Base-by-base conservation (phyloP, 108 stramenopile genomes). In the Nitzschia inconspicua region DNA sequence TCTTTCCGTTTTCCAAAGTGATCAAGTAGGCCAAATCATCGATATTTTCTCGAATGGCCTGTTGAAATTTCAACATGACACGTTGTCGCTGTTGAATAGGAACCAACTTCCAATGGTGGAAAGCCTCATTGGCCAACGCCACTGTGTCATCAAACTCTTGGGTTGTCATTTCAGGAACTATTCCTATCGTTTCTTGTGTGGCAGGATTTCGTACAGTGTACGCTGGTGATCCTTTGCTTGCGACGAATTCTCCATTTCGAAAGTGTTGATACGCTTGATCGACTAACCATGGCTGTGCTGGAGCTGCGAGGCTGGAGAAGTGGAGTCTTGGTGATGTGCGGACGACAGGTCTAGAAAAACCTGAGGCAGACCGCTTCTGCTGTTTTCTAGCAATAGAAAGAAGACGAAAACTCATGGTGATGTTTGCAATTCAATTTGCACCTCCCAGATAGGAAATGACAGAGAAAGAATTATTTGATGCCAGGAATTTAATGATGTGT, bases 1-100 rank as follows among this genome's bases (percentile, higher is more conserved):
- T 91, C 57, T 91, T 91, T 16, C 89, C 89, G 55, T 86, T 77
- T 58, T 87, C 85, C 47, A 85, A 46, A 25, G 78, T 83, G 52
- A 91, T 87, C 61, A 73, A 76, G 35, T 76, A 63, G 3, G 84
- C 84, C 48, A 89, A 55, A 20, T 85, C 88, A 28, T 79, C 80
- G 13, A 78, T 70, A 32, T 73, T 44, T 29, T 73, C 55, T 40
- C 76, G 79, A 42, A 91, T 63, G 7, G 78, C 54, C 18, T 70
- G 50, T 37, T 84, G 80, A 55, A 77, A 85, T 46, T 87, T 66
- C 44, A 83, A 16, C 75, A 91, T 67, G 52, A 87, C 25, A 1
- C 84, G 70, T 57, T 85, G 82, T 22, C 89, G 73, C 24, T 63
- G 71, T 57, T 85, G 80, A 11, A 83, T 52, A n/a, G 89, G 78